phyloP scores from a whole-genome alignment of 495 filamentous ascomycete genomes.

The Trichoderma erinaceum region DNA sequence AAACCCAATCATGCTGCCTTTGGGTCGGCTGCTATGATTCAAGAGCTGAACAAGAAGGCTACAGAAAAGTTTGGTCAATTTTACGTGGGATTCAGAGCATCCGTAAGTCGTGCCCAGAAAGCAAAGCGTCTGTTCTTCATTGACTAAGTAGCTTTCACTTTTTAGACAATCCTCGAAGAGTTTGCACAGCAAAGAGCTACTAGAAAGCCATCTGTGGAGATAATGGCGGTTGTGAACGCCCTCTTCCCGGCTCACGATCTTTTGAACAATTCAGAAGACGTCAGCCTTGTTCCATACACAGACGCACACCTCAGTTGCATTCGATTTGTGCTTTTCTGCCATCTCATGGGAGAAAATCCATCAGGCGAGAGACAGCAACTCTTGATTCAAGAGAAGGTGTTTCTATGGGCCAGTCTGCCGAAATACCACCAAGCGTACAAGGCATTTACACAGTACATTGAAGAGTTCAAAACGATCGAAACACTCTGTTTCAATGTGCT shows the following conservation, averaged over 20 bases:
- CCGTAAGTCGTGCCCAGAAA: neutral
- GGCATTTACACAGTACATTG: conserved; percentile 10
- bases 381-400: neutral
- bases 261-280: conserved; percentile 11
- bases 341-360: neutral
- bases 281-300: neutral
- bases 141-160: neutral
- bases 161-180: conserved; percentile 1
- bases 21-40: neutral
- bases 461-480: conserved; percentile 14
- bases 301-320: neutral
- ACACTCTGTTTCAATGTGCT: conserved; percentile 3
- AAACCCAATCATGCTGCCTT: conserved; percentile 4
- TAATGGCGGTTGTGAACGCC: conserved; percentile 15
- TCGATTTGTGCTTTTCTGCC: neutral
- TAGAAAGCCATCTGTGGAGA: neutral
- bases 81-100: conserved; percentile 11
- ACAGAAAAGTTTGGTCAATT: neutral
- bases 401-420: neutral
- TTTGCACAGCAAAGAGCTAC: neutral
- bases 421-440: neutral
- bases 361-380: neutral
- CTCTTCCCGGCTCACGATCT: conserved; percentile 13
- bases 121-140: neutral
- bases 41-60: conserved; percentile 1